Evolutionary conservation across 352 stramenopile genomes (phyloP), one percentile per base, ranked within the genome.

Genomic region (Phytophthora vignae): DNA sequence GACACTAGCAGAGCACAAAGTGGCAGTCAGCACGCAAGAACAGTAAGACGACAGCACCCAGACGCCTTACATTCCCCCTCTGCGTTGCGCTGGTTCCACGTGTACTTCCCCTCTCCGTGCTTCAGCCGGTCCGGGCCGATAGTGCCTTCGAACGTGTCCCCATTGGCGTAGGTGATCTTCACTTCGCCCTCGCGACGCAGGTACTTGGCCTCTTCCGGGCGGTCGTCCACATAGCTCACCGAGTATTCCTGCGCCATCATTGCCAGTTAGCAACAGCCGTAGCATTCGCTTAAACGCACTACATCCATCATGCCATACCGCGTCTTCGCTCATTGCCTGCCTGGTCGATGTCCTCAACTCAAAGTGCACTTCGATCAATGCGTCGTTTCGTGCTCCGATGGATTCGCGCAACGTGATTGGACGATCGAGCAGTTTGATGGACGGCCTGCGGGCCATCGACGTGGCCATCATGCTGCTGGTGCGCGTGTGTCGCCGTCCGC

Each of bases 81-180:
- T 5, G 85, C 67, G 17, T 68, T 73, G 31, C 81, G 82, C 61
- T 90, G 76, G 31, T 88, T 90, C 94, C 93, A 98, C 1, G 81
- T 92, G 76, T 97, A 98, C 59, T 92, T 97, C 12, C 90, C 91
- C 11, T 85, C 70, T 0, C 93, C 94, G 36, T 98, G 88, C 73
- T 97, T 98, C 42, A 93, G 71, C 31, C 79, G 82, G 19, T 96
- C 81, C 8, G 71, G 71, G 42, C 91, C 90, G 52, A 98, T 94
- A 1, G 74, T 75, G 19, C 93, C 94, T 83, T 97, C 94, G 63
- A 96, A 98, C n/a, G 87, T 95, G 67, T 95, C 89, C 52, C 94
- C 91, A 62, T 97, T 97, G 9, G 86, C 67, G 70, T 98, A 98
- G 22, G 86, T 91, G 71, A 98, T 94, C 64, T 90, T 90, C 62